These are phyloP conservation scores for Mallotus repandus DNA, from an alignment of 441 rosid species.

Conservation along the genomic window DNA sequence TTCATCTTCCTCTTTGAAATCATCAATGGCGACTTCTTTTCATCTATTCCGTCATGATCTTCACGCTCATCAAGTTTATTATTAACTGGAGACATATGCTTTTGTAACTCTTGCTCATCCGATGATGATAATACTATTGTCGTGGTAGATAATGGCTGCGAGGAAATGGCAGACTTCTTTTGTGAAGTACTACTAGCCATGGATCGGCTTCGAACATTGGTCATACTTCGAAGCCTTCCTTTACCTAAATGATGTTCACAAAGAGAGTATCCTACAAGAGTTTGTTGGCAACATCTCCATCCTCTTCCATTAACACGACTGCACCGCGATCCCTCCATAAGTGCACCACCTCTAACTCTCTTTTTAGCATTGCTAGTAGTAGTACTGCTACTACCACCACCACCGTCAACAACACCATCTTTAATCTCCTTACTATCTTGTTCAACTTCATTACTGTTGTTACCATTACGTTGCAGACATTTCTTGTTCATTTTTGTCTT, in stretches of 20 bases:
- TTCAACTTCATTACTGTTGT: slow-evolving; percentile 16
- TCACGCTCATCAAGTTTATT: slow-evolving; percentile 8
- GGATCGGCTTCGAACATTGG: slow-evolving; percentile 41
- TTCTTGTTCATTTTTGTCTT: slow-evolving; percentile 48
- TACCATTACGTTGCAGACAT: slow-evolving; percentile 8
- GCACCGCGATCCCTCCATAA: slow-evolving; percentile 88
- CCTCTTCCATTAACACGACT: slow-evolving; percentile 95
- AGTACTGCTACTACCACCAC: background rate
- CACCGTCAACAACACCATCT: background rate
- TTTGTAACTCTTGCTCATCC: slow-evolving; percentile 5
- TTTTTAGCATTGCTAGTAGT: slow-evolving; percentile 16
- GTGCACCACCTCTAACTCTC: slow-evolving; percentile 44
- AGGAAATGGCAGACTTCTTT: slow-evolving; percentile 23
- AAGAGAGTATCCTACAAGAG: slow-evolving; percentile 86
- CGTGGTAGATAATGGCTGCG: slow-evolving; percentile 7
- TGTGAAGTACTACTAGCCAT: slow-evolving; percentile 19
- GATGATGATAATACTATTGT: background rate
- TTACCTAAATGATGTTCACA: slow-evolving; percentile 96
- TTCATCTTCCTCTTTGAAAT: slow-evolving; percentile 53
- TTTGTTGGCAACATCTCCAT: slow-evolving; percentile 93
- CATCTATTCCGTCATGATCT: slow-evolving; percentile 20
- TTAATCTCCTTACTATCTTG: slow-evolving; percentile 9
- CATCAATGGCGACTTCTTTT: slow-evolving; percentile 27
- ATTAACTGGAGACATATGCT: background rate
- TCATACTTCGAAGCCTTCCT: slow-evolving; percentile 77